Conservation (phyloP, 306 rosid species). For the Rubus parviflorus region DNA sequence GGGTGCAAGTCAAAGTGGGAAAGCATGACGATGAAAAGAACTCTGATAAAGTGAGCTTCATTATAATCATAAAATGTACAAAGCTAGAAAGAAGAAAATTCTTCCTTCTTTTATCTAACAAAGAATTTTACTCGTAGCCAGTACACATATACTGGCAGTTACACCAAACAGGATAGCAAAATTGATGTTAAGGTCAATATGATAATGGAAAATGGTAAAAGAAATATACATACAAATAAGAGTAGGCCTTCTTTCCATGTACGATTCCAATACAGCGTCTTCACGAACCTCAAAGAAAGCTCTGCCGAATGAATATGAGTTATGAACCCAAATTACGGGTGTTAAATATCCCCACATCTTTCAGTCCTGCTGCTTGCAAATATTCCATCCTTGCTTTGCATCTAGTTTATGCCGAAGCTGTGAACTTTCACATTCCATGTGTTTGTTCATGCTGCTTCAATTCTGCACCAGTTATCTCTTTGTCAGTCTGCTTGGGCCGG, state of each 20-base stretch:
- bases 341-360: slow-evolving; percentile 6
- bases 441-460: neutral
- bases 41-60: slow-evolving; percentile 9
- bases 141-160: neutral
- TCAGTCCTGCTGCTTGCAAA: slow-evolving; percentile 2
- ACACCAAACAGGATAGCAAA: slow-evolving; percentile 1
- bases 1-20: no score
- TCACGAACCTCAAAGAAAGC: slow-evolving; percentile 1
- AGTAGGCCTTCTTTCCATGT: slow-evolving; percentile 3
- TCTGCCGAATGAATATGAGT: neutral
- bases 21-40: neutral
- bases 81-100: neutral
- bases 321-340: slow-evolving; percentile 1
- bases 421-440: neutral
- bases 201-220: neutral
- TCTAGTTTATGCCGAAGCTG: slow-evolving; percentile 1
- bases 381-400: neutral
- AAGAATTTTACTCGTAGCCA: neutral
- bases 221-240: neutral
- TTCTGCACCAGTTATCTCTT: neutral
- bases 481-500: slow-evolving; percentile 4
- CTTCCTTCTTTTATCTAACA: neutral
- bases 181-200: neutral
- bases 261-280: neutral
- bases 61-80: slow-evolving; percentile 10